Evolutionary conservation across 257 asterid species (phyloP), one percentile per base, ranked within the genome.

Genomic region (Ballota nigra): DNA sequence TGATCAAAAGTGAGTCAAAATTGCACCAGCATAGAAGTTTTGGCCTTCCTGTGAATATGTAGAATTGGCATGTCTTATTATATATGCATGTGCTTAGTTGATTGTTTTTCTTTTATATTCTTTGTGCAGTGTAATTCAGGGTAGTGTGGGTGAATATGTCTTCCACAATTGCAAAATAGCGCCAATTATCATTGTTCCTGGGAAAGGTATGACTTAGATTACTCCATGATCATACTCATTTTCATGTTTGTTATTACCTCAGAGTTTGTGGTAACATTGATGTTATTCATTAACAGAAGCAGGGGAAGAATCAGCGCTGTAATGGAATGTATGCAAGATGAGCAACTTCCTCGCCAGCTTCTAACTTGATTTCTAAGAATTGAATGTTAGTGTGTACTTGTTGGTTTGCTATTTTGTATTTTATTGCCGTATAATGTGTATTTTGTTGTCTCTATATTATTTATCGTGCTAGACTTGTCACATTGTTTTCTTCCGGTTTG

Each of bases 81-180:
- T n/a, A n/a, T n/a, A 28, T 11, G 8, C 40, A 2, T 45, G 23
- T 55, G 24, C 57, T 65, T 7, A 26, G 49, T 57, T 79, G 15
- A 66, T 23, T 26, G 29, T 13, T n/a, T 56, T 55, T 8, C n/a
- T 26, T 40, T 28, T 41, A 12, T 61, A 33, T 49, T n/a, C 38
- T 28, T 23, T 38, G 58, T 77, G 73, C 78, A 86, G 88, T 58
- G 85, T 86, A 22, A 59, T 83, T 43, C 83, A 86, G 11, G 91
- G 91, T 26, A 86, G 91, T 60, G 82, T 79, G 12, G 76, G 85
- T 29, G 88, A 86, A 71, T 86, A 86, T 73, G 77, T 83, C 84
- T 83, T 86, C 77, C 88, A 83, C 36, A 83, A 86, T 55, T 83
- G 91, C 74, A 86, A 83, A 83, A 81, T 69, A 13, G 86, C 91